Conservation (phyloP, 768 basidiomycete genomes). For the Phallus indusiatus region DNA sequence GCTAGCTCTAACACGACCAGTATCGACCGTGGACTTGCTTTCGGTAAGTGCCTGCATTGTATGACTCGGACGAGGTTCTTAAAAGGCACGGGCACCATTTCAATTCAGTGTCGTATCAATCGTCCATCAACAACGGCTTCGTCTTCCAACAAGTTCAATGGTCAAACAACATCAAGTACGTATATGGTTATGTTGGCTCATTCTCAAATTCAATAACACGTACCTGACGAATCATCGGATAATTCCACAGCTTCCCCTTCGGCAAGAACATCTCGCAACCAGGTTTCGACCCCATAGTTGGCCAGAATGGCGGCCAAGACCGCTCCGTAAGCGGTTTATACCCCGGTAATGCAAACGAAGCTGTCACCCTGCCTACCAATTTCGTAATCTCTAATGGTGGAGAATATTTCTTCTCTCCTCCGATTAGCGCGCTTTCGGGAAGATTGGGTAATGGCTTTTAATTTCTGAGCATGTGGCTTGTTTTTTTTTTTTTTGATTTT, state of each 20-base stretch:
- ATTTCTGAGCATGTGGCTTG: no score
- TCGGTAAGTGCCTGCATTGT: conserved; percentile 15
- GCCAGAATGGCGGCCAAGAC: not conserved
- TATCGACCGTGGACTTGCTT: conserved; percentile 41
- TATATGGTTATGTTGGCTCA: not conserved
- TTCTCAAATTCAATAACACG: not conserved
- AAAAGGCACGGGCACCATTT: conserved; percentile 13
- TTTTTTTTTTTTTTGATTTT: no score
- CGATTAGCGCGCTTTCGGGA: conserved; percentile 29
- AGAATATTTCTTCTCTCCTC: conserved; percentile 46
- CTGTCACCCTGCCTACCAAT: conserved; percentile 14
- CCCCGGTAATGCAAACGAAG: conserved; percentile 13
- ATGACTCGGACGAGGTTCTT: not conserved
- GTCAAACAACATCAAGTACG: not conserved
- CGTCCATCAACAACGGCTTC: conserved; percentile 29
- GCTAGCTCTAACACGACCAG: conserved; percentile 25
- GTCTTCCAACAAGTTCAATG: conserved; percentile 18
- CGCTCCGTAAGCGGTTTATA: conserved; percentile 17
- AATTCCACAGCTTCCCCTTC: not conserved
- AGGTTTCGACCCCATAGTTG: conserved; percentile 35
- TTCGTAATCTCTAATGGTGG: conserved; percentile 40
- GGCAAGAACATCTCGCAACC: conserved; percentile 15
- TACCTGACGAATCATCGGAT: conserved; percentile 16
- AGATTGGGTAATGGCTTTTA: not conserved
- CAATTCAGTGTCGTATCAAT: conserved; percentile 29